phyloP scores from a whole-genome alignment of 192 early-diverging fungal species.

The Coemansia sp. region DNA sequence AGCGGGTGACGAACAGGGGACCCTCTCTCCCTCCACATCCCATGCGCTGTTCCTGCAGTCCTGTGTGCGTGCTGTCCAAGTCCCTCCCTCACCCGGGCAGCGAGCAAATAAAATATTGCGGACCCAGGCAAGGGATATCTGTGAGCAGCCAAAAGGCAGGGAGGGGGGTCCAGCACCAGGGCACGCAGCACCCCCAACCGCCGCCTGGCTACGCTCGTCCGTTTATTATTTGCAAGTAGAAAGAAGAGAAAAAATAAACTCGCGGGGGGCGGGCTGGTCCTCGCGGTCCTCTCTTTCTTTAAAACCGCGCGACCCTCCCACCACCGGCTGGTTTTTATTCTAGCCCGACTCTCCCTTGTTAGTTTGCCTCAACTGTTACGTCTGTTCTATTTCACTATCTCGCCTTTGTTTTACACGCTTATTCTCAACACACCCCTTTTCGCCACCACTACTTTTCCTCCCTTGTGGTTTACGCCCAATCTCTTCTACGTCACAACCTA shows the following conservation, averaged over 20 bases:
- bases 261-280: constrained; percentile 10
- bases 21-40: not conserved
- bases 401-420: not conserved
- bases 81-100: not conserved
- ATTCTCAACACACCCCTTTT: not conserved
- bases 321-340: constrained; percentile 2
- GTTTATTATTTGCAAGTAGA: constrained; percentile 1
- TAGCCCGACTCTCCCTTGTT: constrained; percentile 5
- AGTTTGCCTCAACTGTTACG: constrained; percentile 9
- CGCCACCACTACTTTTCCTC: not conserved
- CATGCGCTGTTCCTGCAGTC: constrained; percentile 4
- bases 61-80: not conserved
- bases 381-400: not conserved
- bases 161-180: constrained; percentile 6
- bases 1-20: not conserved
- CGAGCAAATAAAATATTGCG: not conserved
- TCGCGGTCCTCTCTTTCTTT: constrained; percentile 8
- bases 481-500: constrained; percentile 7
- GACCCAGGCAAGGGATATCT: not conserved
- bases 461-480: constrained; percentile 5
- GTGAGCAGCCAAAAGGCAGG: not conserved
- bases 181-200: constrained; percentile 4
- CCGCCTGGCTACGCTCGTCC: not conserved
- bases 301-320: constrained; percentile 8
- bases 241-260: constrained; percentile 9